Base-by-base conservation (phyloP, 768 basidiomycete species). In the Lenzites betulinus region DNA sequence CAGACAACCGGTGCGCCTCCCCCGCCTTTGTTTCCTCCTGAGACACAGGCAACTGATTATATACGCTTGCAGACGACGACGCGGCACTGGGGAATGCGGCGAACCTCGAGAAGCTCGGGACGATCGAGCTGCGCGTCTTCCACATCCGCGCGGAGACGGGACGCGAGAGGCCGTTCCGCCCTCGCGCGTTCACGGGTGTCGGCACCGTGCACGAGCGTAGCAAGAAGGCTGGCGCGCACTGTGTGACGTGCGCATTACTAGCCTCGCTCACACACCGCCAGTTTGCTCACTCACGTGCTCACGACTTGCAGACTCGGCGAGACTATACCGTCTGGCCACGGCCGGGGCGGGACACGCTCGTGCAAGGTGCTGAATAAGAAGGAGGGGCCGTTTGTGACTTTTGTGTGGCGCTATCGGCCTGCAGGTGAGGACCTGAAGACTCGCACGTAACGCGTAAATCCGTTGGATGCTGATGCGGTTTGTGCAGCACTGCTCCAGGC, bases 321-420 rank as follows among this genome's bases (percentile, higher is more conserved):
- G n/a, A n/a, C n/a, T n/a, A n/a, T n/a, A 25, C 26, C 25, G 20
- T 12, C 22, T 16, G 2, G 58, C 39, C 2, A 12, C 2, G 20
- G 7, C 3, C 38, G 38, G 13, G 26, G 11, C n/a, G 7, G 26
- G n/a, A 13, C 5, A 3, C 7, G n/a, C 1, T 18, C 23, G 25
- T n/a, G 12, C 26, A 33, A 2, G 16, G 20, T 23, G 9, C 33
- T 63, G 20, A 30, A 62, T 35, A 52, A 44, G 4, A 7, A 11
- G 7, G 64, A 58, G 16, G 52, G 61, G 11, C 38, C 56, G 35
- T 38, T 51, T 28, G 55, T 38, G 36, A 46, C 46, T 12, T 58
- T 66, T 50, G 53, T 61, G 54, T 66, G 63, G 53, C 59, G 53
- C 23, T 66, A 66, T 35, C 42, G 59, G n/a, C 65, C 65, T 8